Base-by-base conservation (phyloP, 2,329 filamentous ascomycete species). In the Cladosporium sp. region DNA sequence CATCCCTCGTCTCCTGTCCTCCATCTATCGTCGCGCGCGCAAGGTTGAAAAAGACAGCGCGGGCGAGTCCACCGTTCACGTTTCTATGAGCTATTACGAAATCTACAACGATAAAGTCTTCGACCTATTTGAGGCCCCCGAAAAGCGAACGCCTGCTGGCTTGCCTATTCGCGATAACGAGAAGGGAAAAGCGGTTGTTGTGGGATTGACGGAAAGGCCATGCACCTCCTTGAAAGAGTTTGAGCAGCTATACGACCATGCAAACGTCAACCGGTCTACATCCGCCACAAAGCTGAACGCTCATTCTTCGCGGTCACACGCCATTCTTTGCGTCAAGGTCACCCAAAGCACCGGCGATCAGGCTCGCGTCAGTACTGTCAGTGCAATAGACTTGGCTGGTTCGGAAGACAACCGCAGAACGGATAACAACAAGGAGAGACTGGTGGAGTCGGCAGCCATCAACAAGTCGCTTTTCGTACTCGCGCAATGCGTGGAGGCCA, bases 101-200 rank as follows among this genome's bases (percentile, higher is more conserved):
- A 98, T 98, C 56, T 98, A 98, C 77, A 98, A 98, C 67, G 93
- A 98, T 72, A 96, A 91, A 0, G 98, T 98, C 62, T 87, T 93
- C 49, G 93, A 98, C 72, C 73, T 98, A 62, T 77, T 98, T 38
- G 85, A 93, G n/a, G 39, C 47, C 5, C 86, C 89, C 0, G 85
- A 85, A 19, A 88, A 85, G 38, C 87, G 84, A 70, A 89, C 71
- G 69, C 93, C 91, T 70, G 79, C 83, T 57, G 86, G 89, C 2
- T 71, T 98, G 57, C 95, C 92, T 83, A 78, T 98, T 33, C 85
- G 93, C 41, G 93, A 98, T 70, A 93, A 98, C 72, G 85, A 87
- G 51, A 91, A 97, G 63, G 88, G 95, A 67, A 83, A 88, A 8
- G 93, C 97, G 7, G 93, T 88, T 0, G 93, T 98, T 1, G 79